Conservation (phyloP, 192 early-diverging fungal genomes). For the Dimargaris cristalligena region DNA sequence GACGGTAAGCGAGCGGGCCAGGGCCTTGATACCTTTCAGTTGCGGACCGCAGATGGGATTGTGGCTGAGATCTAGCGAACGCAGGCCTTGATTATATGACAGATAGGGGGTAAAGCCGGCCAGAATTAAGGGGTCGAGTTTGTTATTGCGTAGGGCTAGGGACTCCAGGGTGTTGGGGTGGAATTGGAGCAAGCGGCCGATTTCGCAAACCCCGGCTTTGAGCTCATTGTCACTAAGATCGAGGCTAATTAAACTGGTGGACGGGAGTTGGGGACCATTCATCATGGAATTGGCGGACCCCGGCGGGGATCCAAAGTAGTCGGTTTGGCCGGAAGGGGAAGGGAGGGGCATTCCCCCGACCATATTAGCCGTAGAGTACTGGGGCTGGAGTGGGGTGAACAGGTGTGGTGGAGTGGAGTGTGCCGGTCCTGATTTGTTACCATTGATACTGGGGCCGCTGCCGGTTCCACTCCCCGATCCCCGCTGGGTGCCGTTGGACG, state of each 20-base stretch:
- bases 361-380: too few relatives aligned
- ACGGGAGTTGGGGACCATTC: neutral
- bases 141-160: constrained; percentile 27
- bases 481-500: constrained; percentile 1
- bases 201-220: constrained; percentile 9
- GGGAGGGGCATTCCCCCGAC: too few relatives aligned
- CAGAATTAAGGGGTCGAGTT: constrained; percentile 27
- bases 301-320: too few relatives aligned
- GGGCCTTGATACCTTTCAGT: neutral
- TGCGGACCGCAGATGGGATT: constrained; percentile 31
- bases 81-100: constrained; percentile 26
- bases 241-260: constrained; percentile 11
- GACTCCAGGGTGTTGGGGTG: constrained; percentile 14
- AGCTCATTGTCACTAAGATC: constrained; percentile 20
- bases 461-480: too few relatives aligned
- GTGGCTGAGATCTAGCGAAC: constrained; percentile 35
- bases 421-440: neutral
- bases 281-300: too few relatives aligned
- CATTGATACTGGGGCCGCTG: too few relatives aligned
- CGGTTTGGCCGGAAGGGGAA: too few relatives aligned
- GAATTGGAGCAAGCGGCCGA: constrained; percentile 10
- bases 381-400: neutral
- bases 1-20: constrained; percentile 24
- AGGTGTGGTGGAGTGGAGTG: neutral
- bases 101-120: constrained; percentile 28